phyloP scores from a whole-genome alignment of 2,329 filamentous ascomycete species.

The Epichloe gansuensis region DNA sequence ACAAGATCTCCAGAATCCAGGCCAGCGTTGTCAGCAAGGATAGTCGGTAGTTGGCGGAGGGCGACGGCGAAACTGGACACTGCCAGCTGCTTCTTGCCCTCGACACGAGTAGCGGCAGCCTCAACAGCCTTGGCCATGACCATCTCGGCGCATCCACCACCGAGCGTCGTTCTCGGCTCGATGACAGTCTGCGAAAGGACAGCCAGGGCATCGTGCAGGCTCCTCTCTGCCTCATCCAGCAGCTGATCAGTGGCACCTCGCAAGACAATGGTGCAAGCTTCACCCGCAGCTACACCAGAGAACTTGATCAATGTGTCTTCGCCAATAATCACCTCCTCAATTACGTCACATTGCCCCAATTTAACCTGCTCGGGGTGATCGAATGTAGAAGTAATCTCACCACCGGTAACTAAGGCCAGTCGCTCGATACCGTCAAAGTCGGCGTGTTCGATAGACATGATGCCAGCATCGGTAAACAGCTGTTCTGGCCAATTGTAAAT shows the following conservation, averaged over 20 bases:
- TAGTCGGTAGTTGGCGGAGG: conserved; percentile 86
- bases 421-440: conserved; percentile 98
- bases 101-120: conserved; percentile 81
- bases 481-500: conserved; percentile 99
- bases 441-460: conserved; percentile 97
- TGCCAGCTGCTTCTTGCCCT: conserved; percentile 92
- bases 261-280: conserved; percentile 93
- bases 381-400: conserved; percentile 95
- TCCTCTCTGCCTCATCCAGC: conserved; percentile 91
- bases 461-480: conserved; percentile 93
- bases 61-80: conserved; percentile 83
- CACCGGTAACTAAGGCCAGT: conserved; percentile 85
- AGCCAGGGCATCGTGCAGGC: conserved; percentile 87
- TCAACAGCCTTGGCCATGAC: conserved; percentile 98
- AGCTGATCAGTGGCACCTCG: conserved; percentile 94
- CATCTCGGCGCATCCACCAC: conserved; percentile 96
- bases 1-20: conserved; percentile 92
- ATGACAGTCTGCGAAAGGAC: conserved; percentile 94
- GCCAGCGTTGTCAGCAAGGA: conserved; percentile 93
- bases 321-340: conserved; percentile 96
- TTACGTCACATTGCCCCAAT: conserved; percentile 85
- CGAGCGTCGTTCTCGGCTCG: conserved; percentile 86
- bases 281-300: conserved; percentile 84
- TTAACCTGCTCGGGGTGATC: conserved; percentile 97
- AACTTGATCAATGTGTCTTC: conserved; percentile 97